Base-by-base conservation (phyloP, 257 asterid species). In the Scutellaria barbata region DNA sequence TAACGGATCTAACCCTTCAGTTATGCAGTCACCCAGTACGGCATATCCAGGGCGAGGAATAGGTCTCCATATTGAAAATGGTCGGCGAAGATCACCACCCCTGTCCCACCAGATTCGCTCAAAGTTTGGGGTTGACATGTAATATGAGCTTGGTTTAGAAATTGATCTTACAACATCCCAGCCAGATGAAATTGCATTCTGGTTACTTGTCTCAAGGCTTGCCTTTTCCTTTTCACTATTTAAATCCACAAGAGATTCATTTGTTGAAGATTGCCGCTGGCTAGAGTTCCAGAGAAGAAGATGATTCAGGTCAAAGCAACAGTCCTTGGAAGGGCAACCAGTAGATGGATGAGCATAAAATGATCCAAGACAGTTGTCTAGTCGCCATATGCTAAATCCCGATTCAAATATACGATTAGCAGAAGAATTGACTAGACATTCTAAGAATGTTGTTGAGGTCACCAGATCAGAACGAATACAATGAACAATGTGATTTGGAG, bases 11-110 rank as follows among this genome's bases (percentile, higher is more conserved):
- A 74, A 94, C 99, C 99, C 96, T 77, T 91, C 99, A 69, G 89
- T 86, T 61, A 94, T 85, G 87, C 96, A 91, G 82, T 94, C 99
- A 71, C 99, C 96, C 76, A 91, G 81, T 40, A 88, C 79, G 69
- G 96, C 85, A 84, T 91, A 89, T 74, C 96, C 96, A 77, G 84
- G 86, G 66, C 90, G 96, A 61, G 88, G 81, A 78, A 91, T 42
- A 74, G 99, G 99, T 79, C 99, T 87, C 99, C 99, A 94, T 78
- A 94, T 85, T 56, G 99, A 94, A 85, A 91, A 94, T 41, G 98
- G 87, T 67, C 79, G 88, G 63, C 96, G 96, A 85, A 88, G 80
- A 67, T 94, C 99, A 78, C 91, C 85, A 74, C 99, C 99, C 80
- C 87, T 83, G 82, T 91, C 99, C 99, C 99, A 94, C 99, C 96